These are phyloP conservation scores for Pichia sp. DNA, from an alignment of 1,139 yeast species.

Conservation along the genomic window DNA sequence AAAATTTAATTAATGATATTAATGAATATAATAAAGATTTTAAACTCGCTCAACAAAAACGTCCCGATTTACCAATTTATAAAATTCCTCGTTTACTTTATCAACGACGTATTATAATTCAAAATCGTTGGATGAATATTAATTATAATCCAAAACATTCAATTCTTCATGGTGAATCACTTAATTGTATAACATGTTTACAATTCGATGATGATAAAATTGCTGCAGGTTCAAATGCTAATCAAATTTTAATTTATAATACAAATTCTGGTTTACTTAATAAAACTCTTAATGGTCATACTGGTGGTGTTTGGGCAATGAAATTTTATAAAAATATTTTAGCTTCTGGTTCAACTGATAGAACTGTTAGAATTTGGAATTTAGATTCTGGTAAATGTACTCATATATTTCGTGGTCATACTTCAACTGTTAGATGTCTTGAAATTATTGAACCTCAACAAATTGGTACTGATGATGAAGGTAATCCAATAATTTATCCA, in stretches of 20 bases:
- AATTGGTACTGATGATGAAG: constrained; percentile 54
- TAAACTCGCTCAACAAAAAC: constrained; percentile 26
- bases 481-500: constrained; percentile 60
- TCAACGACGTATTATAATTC: constrained; percentile 59
- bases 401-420: constrained; percentile 83
- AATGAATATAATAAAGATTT: constrained; percentile 32
- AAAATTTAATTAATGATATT: constrained; percentile 43
- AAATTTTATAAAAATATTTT: constrained; percentile 79
- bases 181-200: constrained; percentile 84
- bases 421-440: constrained; percentile 86
- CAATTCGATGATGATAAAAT: constrained; percentile 90
- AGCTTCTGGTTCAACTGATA: constrained; percentile 88
- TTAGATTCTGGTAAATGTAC: constrained; percentile 69
- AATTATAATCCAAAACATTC: constrained; percentile 61
- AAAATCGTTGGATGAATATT: constrained; percentile 80
- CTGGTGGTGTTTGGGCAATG: constrained; percentile 98
- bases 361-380: constrained; percentile 90
- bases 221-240: constrained; percentile 90
- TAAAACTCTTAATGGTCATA: constrained; percentile 78
- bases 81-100: constrained; percentile 45
- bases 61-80: constrained; percentile 11
- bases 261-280: constrained; percentile 65
- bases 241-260: constrained; percentile 73
- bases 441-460: constrained; percentile 70
- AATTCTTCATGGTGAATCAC: constrained; percentile 68